These are phyloP conservation scores for Cylindrotheca closterium DNA, from an alignment of 108 stramenopile species.

Conservation along the genomic window DNA sequence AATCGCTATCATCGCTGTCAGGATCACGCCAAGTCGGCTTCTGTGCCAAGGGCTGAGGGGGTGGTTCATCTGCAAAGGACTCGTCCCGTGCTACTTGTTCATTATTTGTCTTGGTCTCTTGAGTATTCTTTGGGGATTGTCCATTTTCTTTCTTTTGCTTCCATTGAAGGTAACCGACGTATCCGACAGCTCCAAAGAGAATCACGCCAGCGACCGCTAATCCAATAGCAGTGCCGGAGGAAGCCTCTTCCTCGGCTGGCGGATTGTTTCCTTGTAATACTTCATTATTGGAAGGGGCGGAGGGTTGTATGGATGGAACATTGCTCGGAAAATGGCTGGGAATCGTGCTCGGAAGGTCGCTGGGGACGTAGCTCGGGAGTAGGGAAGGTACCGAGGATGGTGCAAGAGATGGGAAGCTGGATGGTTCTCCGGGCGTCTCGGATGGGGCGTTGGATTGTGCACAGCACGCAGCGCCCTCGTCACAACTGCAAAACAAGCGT, in stretches of 20 bases:
- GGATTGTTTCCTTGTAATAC: no score
- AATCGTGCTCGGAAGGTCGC: not conserved
- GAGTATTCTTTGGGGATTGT: not conserved
- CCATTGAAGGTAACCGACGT: not conserved
- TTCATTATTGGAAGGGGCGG: not conserved
- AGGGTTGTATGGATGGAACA: not conserved
- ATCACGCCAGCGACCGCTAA: not conserved
- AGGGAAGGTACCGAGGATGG: not conserved
- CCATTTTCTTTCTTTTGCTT: no score
- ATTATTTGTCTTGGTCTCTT: constrained; percentile 1
- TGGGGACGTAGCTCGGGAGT: not conserved
- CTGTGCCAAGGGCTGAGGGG: no score
- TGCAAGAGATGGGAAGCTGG: not conserved
- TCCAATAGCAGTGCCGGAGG: not conserved
- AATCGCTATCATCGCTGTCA: no score
- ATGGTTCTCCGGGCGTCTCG: not conserved
- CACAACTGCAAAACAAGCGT: not conserved
- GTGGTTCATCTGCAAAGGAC: not conserved
- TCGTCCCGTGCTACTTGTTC: not conserved
- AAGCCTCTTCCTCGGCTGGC: not conserved
- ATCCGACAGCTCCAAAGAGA: not conserved
- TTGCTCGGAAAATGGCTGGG: not conserved
- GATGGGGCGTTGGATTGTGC: not conserved
- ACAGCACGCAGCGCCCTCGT: not conserved
- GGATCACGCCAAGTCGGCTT: no score